Conservation (phyloP, 441 rosid genomes). For the Kokia cookei region DNA sequence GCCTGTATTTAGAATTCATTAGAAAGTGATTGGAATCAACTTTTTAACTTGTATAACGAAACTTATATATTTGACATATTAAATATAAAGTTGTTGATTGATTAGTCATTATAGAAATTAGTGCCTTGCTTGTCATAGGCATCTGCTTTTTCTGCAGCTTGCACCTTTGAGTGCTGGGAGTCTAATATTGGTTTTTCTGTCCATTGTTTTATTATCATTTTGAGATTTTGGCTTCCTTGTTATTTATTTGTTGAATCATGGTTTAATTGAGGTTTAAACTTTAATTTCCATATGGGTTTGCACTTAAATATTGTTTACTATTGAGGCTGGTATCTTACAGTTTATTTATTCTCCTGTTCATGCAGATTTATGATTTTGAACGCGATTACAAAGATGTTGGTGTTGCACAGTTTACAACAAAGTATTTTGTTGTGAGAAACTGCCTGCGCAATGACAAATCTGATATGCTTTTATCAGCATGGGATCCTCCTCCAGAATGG, state of each 20-base stretch:
- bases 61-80: not conserved
- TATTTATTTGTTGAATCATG: not conserved
- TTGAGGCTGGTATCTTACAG: slow-evolving; percentile 12
- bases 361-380: slow-evolving; percentile 92
- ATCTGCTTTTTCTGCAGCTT: not conserved
- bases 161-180: not conserved
- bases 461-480: slow-evolving; percentile 87
- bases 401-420: slow-evolving; percentile 79
- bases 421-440: slow-evolving; percentile 77
- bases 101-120: not conserved
- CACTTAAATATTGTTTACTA: not conserved
- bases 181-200: not conserved
- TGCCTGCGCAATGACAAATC: slow-evolving; percentile 78
- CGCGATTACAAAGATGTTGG: slow-evolving; percentile 98
- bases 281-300: not conserved
- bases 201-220: not conserved
- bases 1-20: not conserved
- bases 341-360: slow-evolving; percentile 1
- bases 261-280: slow-evolving; percentile 4
- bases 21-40: not conserved
- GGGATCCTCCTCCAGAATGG: slow-evolving; percentile 99
- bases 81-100: not conserved
- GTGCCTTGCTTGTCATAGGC: not conserved
- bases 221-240: not conserved
- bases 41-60: not conserved